phyloP scores from a whole-genome alignment of 208 protist genomes.

The Leptomonas pyrrhocoris region DNA sequence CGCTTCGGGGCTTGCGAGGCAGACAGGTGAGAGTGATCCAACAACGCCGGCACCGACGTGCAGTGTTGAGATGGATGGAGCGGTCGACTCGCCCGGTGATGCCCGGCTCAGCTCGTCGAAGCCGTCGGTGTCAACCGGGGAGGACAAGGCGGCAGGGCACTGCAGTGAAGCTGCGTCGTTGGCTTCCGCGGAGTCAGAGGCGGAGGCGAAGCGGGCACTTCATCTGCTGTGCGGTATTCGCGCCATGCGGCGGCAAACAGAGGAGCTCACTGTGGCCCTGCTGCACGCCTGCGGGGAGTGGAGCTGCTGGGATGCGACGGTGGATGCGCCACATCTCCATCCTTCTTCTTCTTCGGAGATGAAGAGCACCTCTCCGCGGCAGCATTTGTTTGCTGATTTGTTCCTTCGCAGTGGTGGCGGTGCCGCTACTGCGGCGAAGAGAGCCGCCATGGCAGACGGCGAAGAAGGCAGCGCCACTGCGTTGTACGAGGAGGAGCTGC shows the following conservation, averaged over 20 bases:
- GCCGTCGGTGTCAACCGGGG: no score
- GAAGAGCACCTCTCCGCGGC: neutral
- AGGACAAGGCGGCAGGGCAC: neutral
- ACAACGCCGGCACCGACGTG: neutral
- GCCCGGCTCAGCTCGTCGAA: no score
- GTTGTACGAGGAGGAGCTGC: neutral
- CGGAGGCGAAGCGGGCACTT: constrained; percentile 37
- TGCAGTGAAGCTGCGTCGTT: neutral
- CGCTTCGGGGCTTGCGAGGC: neutral
- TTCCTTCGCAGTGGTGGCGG: constrained; percentile 19
- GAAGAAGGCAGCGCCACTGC: neutral
- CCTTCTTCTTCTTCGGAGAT: neutral
- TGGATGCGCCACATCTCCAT: neutral
- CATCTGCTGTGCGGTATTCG: constrained; percentile 47
- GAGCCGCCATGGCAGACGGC: neutral
- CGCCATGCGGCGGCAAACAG: constrained; percentile 54
- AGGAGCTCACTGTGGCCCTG: constrained; percentile 52
- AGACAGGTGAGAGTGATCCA: neutral
- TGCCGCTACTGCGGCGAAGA: neutral
- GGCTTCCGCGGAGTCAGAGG: constrained; percentile 9
- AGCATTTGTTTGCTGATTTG: constrained; percentile 39
- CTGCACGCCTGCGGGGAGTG: constrained; percentile 60
- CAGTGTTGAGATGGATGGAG: no score
- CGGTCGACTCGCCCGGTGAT: no score
- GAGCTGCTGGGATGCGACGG: constrained; percentile 41